Percentiles rank a stretch among this genome's conserved stretches.
Conservation (phyloP, 2,329 filamentous ascomycete genomes). For the Paecilomyces formosus region DNA sequence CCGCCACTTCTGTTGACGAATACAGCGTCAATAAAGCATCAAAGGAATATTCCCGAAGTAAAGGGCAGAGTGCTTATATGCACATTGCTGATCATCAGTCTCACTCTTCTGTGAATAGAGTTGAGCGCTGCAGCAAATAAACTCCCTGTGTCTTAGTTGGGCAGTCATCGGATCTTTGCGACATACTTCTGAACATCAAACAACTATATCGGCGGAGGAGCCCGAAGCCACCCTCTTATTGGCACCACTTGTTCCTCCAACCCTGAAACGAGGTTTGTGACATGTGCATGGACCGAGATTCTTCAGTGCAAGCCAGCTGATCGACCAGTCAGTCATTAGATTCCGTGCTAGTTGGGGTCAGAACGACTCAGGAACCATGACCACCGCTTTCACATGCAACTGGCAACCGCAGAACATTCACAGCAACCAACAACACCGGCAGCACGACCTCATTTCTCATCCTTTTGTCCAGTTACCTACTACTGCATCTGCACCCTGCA, state of each 20-base stretch:
- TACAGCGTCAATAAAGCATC: background rate
- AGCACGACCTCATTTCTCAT: background rate
- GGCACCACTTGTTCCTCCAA: background rate
- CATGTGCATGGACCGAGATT: background rate
- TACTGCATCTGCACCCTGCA: background rate
- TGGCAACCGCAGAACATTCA: background rate
- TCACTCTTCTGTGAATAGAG: background rate
- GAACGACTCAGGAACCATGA: background rate
- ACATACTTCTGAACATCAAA: background rate
- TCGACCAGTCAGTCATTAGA: background rate
- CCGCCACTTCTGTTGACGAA: background rate
- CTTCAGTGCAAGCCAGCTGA: background rate
- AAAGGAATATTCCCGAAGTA: background rate
- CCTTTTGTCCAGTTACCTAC: conserved; percentile 8
- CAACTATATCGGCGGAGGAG: background rate
- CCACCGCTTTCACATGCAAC: background rate
- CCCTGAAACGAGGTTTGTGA: background rate
- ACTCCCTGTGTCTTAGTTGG: background rate
- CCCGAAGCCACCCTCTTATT: background rate
- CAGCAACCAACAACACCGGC: background rate
- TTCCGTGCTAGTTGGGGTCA: background rate
- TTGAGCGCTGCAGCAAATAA: background rate
- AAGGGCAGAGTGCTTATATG: background rate
- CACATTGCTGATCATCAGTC: background rate
- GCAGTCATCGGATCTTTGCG: background rate